Percentiles rank a stretch among this genome's conserved stretches.
These are phyloP conservation scores for Eucalyptus albens DNA, from an alignment of 345 rosid genomes.

Conservation along the genomic window DNA sequence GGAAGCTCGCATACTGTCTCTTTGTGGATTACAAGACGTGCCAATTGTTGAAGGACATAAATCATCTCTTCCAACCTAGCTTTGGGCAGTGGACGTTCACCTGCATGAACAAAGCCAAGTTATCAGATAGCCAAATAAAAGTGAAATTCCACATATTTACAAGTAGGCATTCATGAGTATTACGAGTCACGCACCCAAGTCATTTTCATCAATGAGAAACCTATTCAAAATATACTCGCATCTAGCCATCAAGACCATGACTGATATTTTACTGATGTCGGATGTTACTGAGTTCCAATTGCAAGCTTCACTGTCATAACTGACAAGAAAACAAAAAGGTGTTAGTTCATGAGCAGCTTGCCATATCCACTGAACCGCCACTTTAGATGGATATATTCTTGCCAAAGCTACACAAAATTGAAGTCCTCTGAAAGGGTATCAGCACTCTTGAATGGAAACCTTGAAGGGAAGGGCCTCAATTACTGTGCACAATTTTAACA, in stretches of 20 bases:
- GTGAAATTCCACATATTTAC: neutral
- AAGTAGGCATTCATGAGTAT: neutral
- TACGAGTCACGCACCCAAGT: conserved; percentile 34
- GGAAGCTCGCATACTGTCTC: conserved; percentile 69
- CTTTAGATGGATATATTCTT: neutral
- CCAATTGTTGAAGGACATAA: conserved; percentile 55
- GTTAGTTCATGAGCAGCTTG: neutral
- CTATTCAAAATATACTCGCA: conserved; percentile 64
- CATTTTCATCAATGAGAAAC: conserved; percentile 61
- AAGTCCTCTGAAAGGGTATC: neutral
- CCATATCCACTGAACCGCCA: neutral
- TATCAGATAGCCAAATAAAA: neutral
- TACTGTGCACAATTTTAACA: neutral
- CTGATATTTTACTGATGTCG: conserved; percentile 68
- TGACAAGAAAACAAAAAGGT: conserved; percentile 3
- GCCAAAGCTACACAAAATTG: neutral
- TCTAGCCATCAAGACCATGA: conserved; percentile 49
- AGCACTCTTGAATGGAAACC: neutral
- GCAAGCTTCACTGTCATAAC: conserved; percentile 32
- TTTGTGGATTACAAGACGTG: conserved; percentile 39
- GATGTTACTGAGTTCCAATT: conserved; percentile 53
- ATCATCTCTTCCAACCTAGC: conserved; percentile 78
- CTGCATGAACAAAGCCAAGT: conserved; percentile 21
- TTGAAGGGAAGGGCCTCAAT: neutral
- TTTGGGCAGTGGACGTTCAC: conserved; percentile 52